Conservation (phyloP, 495 filamentous ascomycete species). For the Aspergillus biplanus region DNA sequence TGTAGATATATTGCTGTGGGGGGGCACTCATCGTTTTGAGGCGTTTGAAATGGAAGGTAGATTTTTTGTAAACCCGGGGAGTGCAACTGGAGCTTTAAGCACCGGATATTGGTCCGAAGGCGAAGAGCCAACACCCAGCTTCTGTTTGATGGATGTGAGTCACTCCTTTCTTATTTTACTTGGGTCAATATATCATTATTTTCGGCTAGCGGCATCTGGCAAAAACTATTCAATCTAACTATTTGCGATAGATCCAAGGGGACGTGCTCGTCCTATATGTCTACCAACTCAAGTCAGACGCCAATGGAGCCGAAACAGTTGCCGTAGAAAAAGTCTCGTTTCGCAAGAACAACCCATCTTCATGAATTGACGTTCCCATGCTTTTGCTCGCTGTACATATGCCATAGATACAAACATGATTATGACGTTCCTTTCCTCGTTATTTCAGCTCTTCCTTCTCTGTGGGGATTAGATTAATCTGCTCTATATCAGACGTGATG, state of each 20-base stretch:
- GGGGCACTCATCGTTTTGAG: slow-evolving; percentile 96
- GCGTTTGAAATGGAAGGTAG: slow-evolving; percentile 98
- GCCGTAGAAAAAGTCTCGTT: slow-evolving; percentile 98
- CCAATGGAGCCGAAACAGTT: slow-evolving; percentile 86
- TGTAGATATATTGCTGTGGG: slow-evolving; percentile 96
- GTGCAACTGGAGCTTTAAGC: slow-evolving; percentile 82
- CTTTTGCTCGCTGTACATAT: slow-evolving; percentile 37
- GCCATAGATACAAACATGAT: slow-evolving; percentile 28
- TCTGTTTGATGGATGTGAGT: slow-evolving; percentile 99
- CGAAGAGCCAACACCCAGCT: slow-evolving; percentile 90
- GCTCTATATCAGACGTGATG: too few relatives aligned
- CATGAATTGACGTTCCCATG: slow-evolving; percentile 29
- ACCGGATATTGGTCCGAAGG: slow-evolving; percentile 70
- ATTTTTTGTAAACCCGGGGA: slow-evolving; percentile 99
- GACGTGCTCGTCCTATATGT: slow-evolving; percentile 97
- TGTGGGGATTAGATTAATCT: neutral
- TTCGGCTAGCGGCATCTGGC: too few relatives aligned
- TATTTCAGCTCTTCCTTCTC: neutral
- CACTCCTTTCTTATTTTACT: neutral
- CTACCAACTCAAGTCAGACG: slow-evolving; percentile 91
- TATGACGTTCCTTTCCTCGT: slow-evolving; percentile 22
- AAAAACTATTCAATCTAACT: neutral
- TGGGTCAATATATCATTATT: too few relatives aligned
- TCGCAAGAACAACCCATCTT: slow-evolving; percentile 69
- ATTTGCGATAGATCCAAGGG: slow-evolving; percentile 77